Evolutionary conservation across 108 stramenopile species (phyloP).

Genomic region (Nannochloropsis oceanica): DNA sequence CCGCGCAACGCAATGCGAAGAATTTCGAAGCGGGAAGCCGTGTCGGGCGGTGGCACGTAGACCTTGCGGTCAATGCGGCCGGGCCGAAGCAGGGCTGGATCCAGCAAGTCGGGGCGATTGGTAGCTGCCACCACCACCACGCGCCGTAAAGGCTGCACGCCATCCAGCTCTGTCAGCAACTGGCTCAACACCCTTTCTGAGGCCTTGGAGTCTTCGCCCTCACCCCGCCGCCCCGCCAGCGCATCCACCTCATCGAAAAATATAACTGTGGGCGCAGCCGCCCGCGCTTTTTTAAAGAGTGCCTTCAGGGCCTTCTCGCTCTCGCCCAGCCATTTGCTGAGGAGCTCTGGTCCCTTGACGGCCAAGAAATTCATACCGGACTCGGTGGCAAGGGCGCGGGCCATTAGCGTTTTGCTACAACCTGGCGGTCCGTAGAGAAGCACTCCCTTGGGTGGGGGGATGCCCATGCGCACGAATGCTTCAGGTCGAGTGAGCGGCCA

Average conservation of each 20-base stretch:
- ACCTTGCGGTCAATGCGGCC: conserved; percentile 41
- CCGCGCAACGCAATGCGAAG: conserved; percentile 21
- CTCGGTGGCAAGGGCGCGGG: conserved; percentile 40
- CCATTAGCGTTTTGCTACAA: conserved; percentile 48
- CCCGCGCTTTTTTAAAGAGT: conserved; percentile 38
- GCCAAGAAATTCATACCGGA: conserved; percentile 42
- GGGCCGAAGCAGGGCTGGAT: conserved; percentile 40
- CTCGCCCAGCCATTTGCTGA: conserved; percentile 43
- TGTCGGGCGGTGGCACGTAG: conserved; percentile 41
- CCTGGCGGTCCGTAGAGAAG: conserved; percentile 50
- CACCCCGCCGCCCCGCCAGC: conserved; percentile 78
- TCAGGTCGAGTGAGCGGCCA: conserved; percentile 41
- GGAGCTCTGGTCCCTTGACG: conserved; percentile 38
- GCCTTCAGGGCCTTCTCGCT: conserved; percentile 40
- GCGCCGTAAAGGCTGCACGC: conserved; percentile 35
- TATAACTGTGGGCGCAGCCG: conserved; percentile 71
- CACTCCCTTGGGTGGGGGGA: conserved; percentile 30
- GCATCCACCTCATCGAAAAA: conserved; percentile 98
- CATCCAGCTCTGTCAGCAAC: conserved; percentile 42
- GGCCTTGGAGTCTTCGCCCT: conserved; percentile 29
- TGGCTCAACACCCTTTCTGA: conserved; percentile 73
- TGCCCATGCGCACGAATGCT: conserved; percentile 26
- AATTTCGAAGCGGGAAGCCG: conserved; percentile 23
- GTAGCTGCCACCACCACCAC: conserved; percentile 44
- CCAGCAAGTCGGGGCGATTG: conserved; percentile 41